Base-by-base conservation (phyloP, 352 stramenopile genomes). In the Pythium myriotylum region DNA sequence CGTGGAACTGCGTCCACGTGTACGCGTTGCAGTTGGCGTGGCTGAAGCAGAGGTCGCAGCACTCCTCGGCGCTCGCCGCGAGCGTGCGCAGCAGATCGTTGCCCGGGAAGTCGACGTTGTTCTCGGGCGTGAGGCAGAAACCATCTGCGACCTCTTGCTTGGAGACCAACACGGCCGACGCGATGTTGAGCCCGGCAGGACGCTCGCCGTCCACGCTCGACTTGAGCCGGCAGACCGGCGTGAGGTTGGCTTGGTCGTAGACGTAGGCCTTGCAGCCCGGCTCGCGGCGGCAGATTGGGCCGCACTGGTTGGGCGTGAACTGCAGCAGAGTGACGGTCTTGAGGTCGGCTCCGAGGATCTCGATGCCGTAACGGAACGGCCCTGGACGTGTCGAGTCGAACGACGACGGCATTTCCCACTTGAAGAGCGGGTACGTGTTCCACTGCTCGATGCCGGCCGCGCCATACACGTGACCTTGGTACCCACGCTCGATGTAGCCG, bases 401-500 rank as follows among this genome's bases (percentile, higher is more conserved):
- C 0, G 37, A 14, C 35, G 26, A 19, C 19, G 55, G 32, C 12
- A 47, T 10, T 2, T 39, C n/a, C 17, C 27, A 37, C 19, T 29
- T 22, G 51, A 67, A 57, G 22, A 65, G 17, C 0, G 62, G 62
- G 48, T 65, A 70, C 35, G 33, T 32, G 49, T 42, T 54, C 54
- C 54, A 61, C n/a, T 27, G 26, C 41, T 61, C 54, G 41, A 59
- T 59, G 26, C 41, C 58, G n/a, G 37, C 54, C 24, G 48, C 27
- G 14, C 58, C 58, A 27, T 62, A 59, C 9, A 48, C 3, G 8
- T 50, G 12, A 19, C 54, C 43, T 14, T 62, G 54, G 33, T 49
- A 62, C 6, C 57, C 57, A 17, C 68, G 72, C 40, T 72, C 58
- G 29, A 77, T 45, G 63, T 76, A 72, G 8, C 63, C 45, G 53